A percentile compares a stretch with the other conserved stretches of the same genome.
Evolutionary conservation across 2,329 filamentous ascomycete genomes (phyloP).

Genomic region (Periconia digitata): DNA sequence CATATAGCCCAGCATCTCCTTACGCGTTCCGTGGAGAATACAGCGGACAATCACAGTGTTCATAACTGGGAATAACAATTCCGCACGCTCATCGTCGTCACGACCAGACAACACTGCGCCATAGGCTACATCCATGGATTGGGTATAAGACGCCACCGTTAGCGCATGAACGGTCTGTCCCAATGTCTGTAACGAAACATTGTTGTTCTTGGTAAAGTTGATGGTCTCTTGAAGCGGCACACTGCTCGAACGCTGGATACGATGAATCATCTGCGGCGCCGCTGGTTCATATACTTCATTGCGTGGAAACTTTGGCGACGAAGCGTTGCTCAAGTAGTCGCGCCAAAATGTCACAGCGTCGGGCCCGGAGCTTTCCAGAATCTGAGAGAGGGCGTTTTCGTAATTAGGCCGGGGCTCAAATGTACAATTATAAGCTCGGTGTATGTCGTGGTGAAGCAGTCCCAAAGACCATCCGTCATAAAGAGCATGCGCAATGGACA

Average conservation of each 20-base stretch:
- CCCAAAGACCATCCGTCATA: constrained; percentile 87
- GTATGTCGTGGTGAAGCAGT: constrained; percentile 71
- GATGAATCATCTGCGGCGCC: constrained; percentile 35
- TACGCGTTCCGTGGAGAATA: constrained; percentile 68
- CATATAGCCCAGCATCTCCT: constrained; percentile 69
- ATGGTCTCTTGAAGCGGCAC: constrained; percentile 49
- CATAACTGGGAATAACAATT: constrained; percentile 84
- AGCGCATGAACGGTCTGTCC: constrained; percentile 77
- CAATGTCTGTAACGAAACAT: constrained; percentile 74
- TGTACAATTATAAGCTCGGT: constrained; percentile 60
- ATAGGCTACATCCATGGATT: constrained; percentile 74
- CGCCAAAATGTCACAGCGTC: constrained; percentile 69
- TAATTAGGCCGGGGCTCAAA: constrained; percentile 51
- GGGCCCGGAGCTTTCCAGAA: constrained; percentile 51
- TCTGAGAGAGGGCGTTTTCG: constrained; percentile 57
- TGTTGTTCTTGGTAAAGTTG: constrained; percentile 64
- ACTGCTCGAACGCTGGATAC: constrained; percentile 51
- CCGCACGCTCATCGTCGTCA: constrained; percentile 68
- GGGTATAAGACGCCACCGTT: constrained; percentile 64
- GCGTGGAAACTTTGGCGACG: constrained; percentile 44
- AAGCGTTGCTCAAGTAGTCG: constrained; percentile 61
- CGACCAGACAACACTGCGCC: constrained; percentile 83
- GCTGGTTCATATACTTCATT: constrained; percentile 1
- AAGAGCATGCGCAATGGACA: constrained; percentile 82
- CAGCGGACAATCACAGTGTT: constrained; percentile 79